Evolutionary conservation across 73 alveolate genomes (phyloP).

Genomic region (Paramecium primaurelia): DNA sequence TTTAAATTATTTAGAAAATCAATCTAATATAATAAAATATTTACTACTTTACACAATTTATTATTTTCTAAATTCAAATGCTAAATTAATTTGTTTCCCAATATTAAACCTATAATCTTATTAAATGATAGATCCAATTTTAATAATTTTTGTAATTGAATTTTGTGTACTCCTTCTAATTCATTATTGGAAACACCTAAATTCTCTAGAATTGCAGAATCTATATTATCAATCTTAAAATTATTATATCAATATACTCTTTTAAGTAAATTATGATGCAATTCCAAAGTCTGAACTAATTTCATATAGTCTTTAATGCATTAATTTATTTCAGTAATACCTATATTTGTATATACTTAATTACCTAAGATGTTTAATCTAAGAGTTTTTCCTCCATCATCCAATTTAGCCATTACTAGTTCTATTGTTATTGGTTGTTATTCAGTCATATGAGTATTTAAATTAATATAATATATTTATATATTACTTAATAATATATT

Average conservation of each 20-base stretch:
- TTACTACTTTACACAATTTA: background rate
- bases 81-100: background rate
- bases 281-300: background rate
- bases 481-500: background rate
- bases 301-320: background rate
- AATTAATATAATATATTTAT: background rate
- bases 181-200: background rate
- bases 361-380: background rate
- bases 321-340: background rate
- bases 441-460: background rate
- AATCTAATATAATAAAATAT: background rate
- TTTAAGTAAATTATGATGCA: background rate
- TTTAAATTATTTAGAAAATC: background rate
- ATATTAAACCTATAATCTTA: background rate
- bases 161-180: background rate
- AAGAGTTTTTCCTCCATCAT: background rate
- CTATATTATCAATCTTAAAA: background rate
- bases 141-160: background rate
- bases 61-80: background rate
- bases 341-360: background rate
- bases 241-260: background rate
- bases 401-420: background rate
- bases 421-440: background rate
- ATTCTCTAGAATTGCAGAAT: background rate
- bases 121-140: background rate